These are phyloP conservation scores for Cotoneaster glaucophyllus DNA, from an alignment of 306 rosid genomes.

Conservation along the genomic window DNA sequence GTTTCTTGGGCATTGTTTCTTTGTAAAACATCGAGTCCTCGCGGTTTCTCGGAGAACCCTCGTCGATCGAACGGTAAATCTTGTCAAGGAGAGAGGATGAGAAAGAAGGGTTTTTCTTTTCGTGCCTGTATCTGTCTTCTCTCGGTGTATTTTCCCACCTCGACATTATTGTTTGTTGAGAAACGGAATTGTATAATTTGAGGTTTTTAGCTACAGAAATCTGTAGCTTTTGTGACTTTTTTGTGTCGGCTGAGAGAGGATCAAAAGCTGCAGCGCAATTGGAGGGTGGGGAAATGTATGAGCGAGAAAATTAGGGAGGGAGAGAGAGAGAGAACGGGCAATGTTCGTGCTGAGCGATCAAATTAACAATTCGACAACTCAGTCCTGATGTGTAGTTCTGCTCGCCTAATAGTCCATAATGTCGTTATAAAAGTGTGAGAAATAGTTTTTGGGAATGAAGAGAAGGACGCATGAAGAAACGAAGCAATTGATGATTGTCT, in stretches of 20 bases:
- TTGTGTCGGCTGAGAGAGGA: constrained; percentile 15
- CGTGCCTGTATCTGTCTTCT: constrained; percentile 16
- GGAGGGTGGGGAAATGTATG: constrained; percentile 1
- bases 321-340: neutral
- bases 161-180: constrained; percentile 31
- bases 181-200: neutral
- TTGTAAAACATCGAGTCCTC: constrained; percentile 38
- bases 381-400: too few species aligned
- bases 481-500: constrained; percentile 35
- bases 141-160: constrained; percentile 16
- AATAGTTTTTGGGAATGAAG: constrained; percentile 14
- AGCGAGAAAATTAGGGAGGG: neutral
- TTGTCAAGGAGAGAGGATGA: constrained; percentile 72
- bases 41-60: constrained; percentile 26
- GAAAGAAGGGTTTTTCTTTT: constrained; percentile 50
- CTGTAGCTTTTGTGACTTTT: neutral
- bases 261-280: constrained; percentile 36
- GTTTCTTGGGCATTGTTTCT: constrained; percentile 35
- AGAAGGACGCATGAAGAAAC: constrained; percentile 28
- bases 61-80: constrained; percentile 81
- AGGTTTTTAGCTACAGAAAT: neutral
- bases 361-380: too few species aligned
- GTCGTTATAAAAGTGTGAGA: neutral
- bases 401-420: too few species aligned
- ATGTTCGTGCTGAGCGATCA: neutral